Evolutionary conservation across 2,329 filamentous ascomycete genomes (phyloP).

Genomic region (Trichoderma breve): DNA sequence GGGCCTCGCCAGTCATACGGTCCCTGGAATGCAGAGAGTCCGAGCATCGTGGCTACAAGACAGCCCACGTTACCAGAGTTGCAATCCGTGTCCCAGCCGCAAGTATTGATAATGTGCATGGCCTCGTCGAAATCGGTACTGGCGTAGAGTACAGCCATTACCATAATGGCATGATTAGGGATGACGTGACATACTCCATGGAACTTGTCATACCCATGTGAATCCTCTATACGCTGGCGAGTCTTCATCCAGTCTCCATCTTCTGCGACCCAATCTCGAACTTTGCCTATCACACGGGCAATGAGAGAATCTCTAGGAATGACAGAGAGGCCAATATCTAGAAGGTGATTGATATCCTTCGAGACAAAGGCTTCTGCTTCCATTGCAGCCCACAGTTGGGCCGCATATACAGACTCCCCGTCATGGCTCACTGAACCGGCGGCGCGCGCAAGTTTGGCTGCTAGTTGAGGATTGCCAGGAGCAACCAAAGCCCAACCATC

Average conservation of each 20-base stretch:
- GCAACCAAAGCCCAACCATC: slow-evolving; percentile 38
- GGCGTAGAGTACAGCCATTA: slow-evolving; percentile 33
- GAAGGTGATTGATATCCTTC: slow-evolving; percentile 33
- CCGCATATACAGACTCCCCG: slow-evolving; percentile 38
- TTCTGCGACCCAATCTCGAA: slow-evolving; percentile 27
- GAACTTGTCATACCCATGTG: slow-evolving; percentile 32
- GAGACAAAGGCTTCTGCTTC: slow-evolving; percentile 38
- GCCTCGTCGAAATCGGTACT: slow-evolving; percentile 33
- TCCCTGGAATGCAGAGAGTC: slow-evolving; percentile 30
- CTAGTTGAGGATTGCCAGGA: slow-evolving; percentile 32
- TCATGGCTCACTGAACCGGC: slow-evolving; percentile 40
- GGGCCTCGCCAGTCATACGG: slow-evolving; percentile 35
- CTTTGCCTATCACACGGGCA: slow-evolving; percentile 29
- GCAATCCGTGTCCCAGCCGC: slow-evolving; percentile 41
- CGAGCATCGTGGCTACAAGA: slow-evolving; percentile 37
- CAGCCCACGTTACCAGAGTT: slow-evolving; percentile 40
- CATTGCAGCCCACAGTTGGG: slow-evolving; percentile 40
- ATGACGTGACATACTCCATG: slow-evolving; percentile 34
- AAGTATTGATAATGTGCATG: slow-evolving; percentile 38
- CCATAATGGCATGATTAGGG: slow-evolving; percentile 37
- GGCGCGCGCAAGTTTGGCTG: slow-evolving; percentile 32
- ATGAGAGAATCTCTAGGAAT: slow-evolving; percentile 33
- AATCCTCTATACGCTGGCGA: slow-evolving; percentile 35
- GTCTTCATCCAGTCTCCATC: slow-evolving; percentile 35
- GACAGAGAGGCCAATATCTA: slow-evolving; percentile 32